Percentiles rank a stretch among this genome's conserved stretches.
phyloP scores from a whole-genome alignment of 2,329 filamentous ascomycete genomes.

The Dactylella cylindrospora region DNA sequence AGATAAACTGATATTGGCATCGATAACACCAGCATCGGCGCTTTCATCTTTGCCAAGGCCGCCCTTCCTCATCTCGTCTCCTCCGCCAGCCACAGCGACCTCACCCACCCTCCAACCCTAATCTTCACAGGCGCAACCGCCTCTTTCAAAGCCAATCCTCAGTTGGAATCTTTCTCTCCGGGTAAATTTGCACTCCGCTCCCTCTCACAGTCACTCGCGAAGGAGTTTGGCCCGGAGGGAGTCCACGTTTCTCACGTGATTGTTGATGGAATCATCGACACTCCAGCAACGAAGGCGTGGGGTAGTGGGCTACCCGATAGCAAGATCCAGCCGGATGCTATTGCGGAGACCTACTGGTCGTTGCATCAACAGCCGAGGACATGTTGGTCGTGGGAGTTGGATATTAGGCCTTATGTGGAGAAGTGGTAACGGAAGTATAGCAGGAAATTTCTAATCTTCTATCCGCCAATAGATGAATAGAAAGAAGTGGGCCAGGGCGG shows the following conservation, averaged over 20 bases:
- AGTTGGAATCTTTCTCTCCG: slow-evolving; percentile 70
- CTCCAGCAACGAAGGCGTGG: slow-evolving; percentile 67
- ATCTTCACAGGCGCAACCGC: slow-evolving; percentile 88
- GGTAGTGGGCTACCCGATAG: slow-evolving; percentile 61
- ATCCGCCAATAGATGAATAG: too few relatives aligned
- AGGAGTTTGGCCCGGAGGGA: slow-evolving; percentile 81
- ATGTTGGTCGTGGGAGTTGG: slow-evolving; percentile 78
- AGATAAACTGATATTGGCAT: not conserved
- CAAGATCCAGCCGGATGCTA: slow-evolving; percentile 75
- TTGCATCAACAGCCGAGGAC: slow-evolving; percentile 78
- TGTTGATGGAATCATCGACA: slow-evolving; percentile 83
- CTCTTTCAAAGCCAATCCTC: slow-evolving; percentile 69
- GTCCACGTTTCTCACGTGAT: slow-evolving; percentile 81
- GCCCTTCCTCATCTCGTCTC: slow-evolving; percentile 70
- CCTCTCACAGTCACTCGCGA: slow-evolving; percentile 71
- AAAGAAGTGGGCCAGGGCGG: too few relatives aligned
- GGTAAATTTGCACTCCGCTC: slow-evolving; percentile 79
- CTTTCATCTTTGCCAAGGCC: slow-evolving; percentile 73
- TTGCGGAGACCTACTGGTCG: slow-evolving; percentile 83
- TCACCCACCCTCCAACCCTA: slow-evolving; percentile 69
- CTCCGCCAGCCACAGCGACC: slow-evolving; percentile 56
- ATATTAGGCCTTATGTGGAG: slow-evolving; percentile 77
- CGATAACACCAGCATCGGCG: slow-evolving; percentile 60
- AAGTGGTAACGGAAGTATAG: slow-evolving; percentile 65
- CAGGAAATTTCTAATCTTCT: too few relatives aligned